Conservation (phyloP, 1,139 yeast genomes). For the Blastobotrys indianensis region DNA sequence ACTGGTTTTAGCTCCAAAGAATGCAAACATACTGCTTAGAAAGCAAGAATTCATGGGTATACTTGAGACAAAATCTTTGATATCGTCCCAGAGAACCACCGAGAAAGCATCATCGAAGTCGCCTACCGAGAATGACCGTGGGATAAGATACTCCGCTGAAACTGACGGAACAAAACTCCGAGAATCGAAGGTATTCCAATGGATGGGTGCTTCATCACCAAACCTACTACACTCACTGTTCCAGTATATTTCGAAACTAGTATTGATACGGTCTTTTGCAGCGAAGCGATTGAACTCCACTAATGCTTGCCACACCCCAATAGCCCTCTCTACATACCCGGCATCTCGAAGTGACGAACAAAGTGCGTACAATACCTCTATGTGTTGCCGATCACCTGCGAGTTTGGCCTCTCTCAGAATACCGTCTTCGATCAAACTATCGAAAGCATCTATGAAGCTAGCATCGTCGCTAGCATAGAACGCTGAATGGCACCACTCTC, state of each 20-base stretch:
- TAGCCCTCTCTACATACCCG: slow-evolving; percentile 20
- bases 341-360: slow-evolving; percentile 15
- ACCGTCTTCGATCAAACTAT: slow-evolving; percentile 7
- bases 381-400: slow-evolving; percentile 7
- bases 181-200: slow-evolving; percentile 2
- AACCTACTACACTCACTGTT: slow-evolving; percentile 19
- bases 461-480: slow-evolving; percentile 1
- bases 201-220: slow-evolving; percentile 16
- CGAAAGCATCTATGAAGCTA: slow-evolving; percentile 8
- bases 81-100: slow-evolving; percentile 9
- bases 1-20: slow-evolving; percentile 1
- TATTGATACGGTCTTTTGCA: neutral
- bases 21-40: neutral
- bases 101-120: neutral
- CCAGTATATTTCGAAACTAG: slow-evolving; percentile 19
- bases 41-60: neutral
- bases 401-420: slow-evolving; percentile 3
- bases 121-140: too few species aligned
- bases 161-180: too few species aligned
- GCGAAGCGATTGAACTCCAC: slow-evolving; percentile 17
- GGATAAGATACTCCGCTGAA: too few species aligned
- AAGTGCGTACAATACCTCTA: slow-evolving; percentile 13
- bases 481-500: slow-evolving; percentile 11
- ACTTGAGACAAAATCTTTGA: slow-evolving; percentile 4
- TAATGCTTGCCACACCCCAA: slow-evolving; percentile 19